Evolutionary conservation across 345 rosid species (phyloP).

Genomic region (Balakata baccata): DNA sequence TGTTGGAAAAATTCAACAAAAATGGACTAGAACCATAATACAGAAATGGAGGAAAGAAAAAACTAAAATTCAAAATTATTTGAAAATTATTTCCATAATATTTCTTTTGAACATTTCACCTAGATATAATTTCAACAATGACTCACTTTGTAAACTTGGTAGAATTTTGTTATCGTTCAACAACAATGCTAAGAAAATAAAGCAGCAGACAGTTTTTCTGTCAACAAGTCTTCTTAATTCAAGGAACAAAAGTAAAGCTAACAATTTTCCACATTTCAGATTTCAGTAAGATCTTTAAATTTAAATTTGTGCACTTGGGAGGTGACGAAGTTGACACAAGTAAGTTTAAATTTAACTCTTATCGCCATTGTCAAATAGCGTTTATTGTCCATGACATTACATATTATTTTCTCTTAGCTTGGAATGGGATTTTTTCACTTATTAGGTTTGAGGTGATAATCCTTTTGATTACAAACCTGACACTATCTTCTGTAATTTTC

Average conservation of each 20-base stretch:
- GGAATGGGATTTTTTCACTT: not conserved
- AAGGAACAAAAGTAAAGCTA: conserved; percentile 9
- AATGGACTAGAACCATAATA: too few relatives aligned
- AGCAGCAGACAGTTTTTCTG: not conserved
- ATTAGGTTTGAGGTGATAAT: not conserved
- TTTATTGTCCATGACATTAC: not conserved
- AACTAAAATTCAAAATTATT: too few relatives aligned
- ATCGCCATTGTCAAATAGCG: not conserved
- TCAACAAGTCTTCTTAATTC: not conserved
- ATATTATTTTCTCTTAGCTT: not conserved
- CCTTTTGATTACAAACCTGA: not conserved
- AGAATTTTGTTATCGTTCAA: not conserved
- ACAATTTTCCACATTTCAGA: conserved; percentile 31
- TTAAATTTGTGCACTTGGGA: conserved; percentile 69
- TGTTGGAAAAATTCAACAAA: too few relatives aligned
- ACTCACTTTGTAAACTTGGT: not conserved
- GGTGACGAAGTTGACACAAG: conserved; percentile 82
- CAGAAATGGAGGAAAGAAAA: too few relatives aligned
- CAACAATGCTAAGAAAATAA: not conserved
- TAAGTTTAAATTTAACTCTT: conserved; percentile 27
- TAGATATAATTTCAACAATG: too few relatives aligned
- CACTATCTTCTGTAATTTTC: not conserved
- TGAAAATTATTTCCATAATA: too few relatives aligned
- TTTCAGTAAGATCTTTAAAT: conserved; percentile 74
- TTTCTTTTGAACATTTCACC: too few relatives aligned